Evolutionary conservation across 2,329 filamentous ascomycete species (phyloP).

Genomic region (Exophiala lecanii-corni): DNA sequence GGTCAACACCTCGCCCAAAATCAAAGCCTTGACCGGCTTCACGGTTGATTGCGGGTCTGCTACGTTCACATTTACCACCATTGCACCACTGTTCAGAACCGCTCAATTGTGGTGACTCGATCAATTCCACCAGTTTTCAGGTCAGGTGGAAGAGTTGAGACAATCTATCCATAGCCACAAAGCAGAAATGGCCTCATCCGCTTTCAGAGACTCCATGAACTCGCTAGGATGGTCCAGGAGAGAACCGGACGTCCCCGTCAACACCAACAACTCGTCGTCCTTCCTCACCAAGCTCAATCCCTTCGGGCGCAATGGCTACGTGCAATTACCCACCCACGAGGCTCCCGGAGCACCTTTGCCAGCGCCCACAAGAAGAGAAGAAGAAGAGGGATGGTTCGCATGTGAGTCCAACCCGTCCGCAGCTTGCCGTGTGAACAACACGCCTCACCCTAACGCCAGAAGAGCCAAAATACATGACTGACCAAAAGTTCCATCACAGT

Average conservation of each 20-base stretch:
- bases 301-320: constrained; percentile 75
- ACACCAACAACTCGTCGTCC: constrained; percentile 62
- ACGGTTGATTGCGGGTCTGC: too few relatives aligned
- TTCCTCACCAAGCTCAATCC: constrained; percentile 82
- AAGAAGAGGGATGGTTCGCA: constrained; percentile 93
- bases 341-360: constrained; percentile 78
- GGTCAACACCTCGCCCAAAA: too few relatives aligned
- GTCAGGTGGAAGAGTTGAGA: not conserved
- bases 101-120: too few relatives aligned
- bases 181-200: constrained; percentile 69
- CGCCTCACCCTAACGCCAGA: constrained; percentile 1
- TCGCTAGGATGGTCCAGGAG: constrained; percentile 91
- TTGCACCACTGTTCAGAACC: too few relatives aligned
- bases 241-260: constrained; percentile 69
- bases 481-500: constrained; percentile 51
- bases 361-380: constrained; percentile 76
- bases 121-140: too few relatives aligned
- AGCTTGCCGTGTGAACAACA: not conserved
- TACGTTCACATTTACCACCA: too few relatives aligned
- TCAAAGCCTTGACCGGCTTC: too few relatives aligned
- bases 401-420: constrained; percentile 61
- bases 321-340: constrained; percentile 83
- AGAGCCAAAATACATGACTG: constrained; percentile 9
- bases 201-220: constrained; percentile 92
- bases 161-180: constrained; percentile 1